Evolutionary conservation across 2,329 filamentous ascomycete species (phyloP).

Genomic region (Penicillium rolfsii): DNA sequence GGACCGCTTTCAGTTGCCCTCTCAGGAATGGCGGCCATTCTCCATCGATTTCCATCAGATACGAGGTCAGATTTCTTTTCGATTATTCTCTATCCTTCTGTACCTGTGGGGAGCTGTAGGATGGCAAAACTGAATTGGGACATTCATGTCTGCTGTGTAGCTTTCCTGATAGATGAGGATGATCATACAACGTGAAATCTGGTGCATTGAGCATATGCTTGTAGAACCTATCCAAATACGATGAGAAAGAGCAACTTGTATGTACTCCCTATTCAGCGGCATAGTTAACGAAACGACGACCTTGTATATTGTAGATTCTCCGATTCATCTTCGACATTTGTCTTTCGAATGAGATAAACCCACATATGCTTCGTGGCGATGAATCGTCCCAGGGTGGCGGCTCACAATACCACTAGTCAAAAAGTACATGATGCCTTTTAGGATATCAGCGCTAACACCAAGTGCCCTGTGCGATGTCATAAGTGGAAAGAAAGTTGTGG

Average conservation of each 20-base stretch:
- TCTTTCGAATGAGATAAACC: neutral
- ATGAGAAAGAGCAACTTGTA: neutral
- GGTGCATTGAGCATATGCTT: neutral
- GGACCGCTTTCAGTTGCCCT: neutral
- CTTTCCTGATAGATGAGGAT: neutral
- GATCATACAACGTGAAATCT: conserved; percentile 3
- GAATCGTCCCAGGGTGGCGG: neutral
- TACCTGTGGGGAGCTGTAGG: neutral
- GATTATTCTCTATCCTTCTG: neutral
- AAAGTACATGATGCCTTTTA: conserved; percentile 3
- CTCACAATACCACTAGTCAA: neutral
- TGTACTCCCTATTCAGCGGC: too few relatives aligned
- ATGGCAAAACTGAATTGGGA: neutral
- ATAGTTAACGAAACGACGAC: too few relatives aligned
- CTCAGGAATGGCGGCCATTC: neutral
- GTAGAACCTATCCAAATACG: neutral
- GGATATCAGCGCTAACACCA: conserved; percentile 15
- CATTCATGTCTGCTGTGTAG: neutral
- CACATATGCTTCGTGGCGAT: neutral
- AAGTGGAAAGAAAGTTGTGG: conserved; percentile 13
- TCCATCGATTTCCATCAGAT: neutral
- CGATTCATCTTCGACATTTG: neutral
- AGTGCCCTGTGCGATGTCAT: conserved; percentile 12
- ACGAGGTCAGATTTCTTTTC: neutral
- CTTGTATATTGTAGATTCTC: neutral